A percentile compares a stretch with the other conserved stretches of the same genome.
Evolutionary conservation across 495 filamentous ascomycete species (phyloP).

Genomic region (Hypomontagnella submonticulosa): DNA sequence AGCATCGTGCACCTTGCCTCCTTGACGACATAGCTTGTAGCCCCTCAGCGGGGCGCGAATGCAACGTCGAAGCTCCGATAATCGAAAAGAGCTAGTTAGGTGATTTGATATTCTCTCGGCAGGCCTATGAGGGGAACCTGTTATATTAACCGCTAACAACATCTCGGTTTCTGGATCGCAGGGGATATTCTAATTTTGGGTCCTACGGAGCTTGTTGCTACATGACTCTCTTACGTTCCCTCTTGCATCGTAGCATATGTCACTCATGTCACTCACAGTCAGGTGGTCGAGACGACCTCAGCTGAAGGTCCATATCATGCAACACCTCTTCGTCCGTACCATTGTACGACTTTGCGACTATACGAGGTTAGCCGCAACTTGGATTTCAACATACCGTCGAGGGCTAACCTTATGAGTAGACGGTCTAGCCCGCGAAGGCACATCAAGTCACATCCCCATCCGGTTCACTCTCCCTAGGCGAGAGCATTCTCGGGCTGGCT

Average conservation of each 20-base stretch:
- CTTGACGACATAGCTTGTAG: constrained; percentile 17
- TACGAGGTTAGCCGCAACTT: constrained; percentile 10
- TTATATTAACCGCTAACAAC: constrained; percentile 27
- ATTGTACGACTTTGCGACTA: constrained; percentile 1
- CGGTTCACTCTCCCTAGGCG: constrained; percentile 1
- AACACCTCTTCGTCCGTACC: not conserved
- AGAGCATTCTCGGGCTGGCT: constrained; percentile 17
- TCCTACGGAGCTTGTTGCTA: constrained; percentile 7
- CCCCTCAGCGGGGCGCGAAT: constrained; percentile 43
- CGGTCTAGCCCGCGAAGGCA: constrained; percentile 24
- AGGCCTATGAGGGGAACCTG: constrained; percentile 14
- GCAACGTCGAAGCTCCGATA: constrained; percentile 27
- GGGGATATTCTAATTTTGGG: constrained; percentile 26
- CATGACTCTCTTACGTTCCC: not conserved
- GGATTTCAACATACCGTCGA: not conserved
- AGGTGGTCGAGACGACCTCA: constrained; percentile 25
- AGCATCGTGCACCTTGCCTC: constrained; percentile 7
- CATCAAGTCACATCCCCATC: constrained; percentile 1
- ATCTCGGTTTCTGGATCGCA: constrained; percentile 32
- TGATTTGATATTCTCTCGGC: constrained; percentile 18
- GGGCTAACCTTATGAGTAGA: constrained; percentile 16
- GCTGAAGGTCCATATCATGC: constrained; percentile 23
- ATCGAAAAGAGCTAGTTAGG: constrained; percentile 32
- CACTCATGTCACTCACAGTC: constrained; percentile 18
- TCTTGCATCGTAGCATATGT: constrained; percentile 22